phyloP scores from a whole-genome alignment of 345 rosid genomes.

The Abelmoschus esculentus region DNA sequence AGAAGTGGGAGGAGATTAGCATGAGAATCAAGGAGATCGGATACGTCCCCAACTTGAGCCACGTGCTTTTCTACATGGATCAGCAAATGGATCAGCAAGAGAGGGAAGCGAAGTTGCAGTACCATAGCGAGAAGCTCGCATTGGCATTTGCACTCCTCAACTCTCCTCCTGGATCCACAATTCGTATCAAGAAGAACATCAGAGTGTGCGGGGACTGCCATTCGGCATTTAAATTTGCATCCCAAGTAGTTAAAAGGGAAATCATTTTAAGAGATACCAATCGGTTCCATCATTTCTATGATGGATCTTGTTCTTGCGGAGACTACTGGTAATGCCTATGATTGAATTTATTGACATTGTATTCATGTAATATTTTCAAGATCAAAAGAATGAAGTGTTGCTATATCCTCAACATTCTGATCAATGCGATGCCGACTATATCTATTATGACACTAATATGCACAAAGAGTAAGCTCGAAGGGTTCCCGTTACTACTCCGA shows the following conservation, averaged over 20 bases:
- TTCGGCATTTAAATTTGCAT: constrained; percentile 45
- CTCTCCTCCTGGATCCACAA: constrained; percentile 36
- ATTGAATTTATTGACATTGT: not conserved
- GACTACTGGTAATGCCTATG: constrained; percentile 35
- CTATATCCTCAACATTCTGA: no score
- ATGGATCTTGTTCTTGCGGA: constrained; percentile 43
- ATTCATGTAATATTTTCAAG: no score
- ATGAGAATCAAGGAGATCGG: constrained; percentile 44
- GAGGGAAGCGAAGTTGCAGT: constrained; percentile 42
- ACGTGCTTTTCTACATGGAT: constrained; percentile 38
- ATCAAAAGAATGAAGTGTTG: no score
- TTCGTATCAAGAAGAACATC: constrained; percentile 49
- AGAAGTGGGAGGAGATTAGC: constrained; percentile 33
- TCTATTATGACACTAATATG: no score
- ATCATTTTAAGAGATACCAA: constrained; percentile 47
- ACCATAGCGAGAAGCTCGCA: constrained; percentile 58
- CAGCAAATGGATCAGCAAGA: constrained; percentile 29
- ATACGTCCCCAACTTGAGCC: constrained; percentile 39
- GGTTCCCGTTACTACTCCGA: no score
- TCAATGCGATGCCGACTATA: no score
- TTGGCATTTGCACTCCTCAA: constrained; percentile 48
- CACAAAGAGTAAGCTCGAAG: no score
- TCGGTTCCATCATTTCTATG: constrained; percentile 49
- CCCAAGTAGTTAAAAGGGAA: constrained; percentile 31
- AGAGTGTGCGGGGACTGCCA: constrained; percentile 55